phyloP scores from a whole-genome alignment of 441 rosid species.

The Erysimum cheiri region DNA sequence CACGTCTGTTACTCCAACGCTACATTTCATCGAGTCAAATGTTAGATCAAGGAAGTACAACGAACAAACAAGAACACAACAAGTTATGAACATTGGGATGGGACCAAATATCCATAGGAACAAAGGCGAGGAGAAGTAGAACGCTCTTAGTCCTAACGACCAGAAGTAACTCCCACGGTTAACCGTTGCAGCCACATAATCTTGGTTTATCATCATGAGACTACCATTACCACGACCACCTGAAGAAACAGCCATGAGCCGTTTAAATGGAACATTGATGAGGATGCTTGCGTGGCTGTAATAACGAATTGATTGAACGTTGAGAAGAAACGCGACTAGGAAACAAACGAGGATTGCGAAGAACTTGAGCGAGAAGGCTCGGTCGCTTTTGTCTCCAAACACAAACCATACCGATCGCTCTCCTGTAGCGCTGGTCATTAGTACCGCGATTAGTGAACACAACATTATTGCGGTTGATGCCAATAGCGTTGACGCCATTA shows the following conservation, averaged over 20 bases:
- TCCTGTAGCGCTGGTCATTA: slow-evolving; percentile 57
- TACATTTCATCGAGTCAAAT: slow-evolving; percentile 46
- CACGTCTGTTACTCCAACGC: slow-evolving; percentile 43
- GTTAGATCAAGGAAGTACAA: slow-evolving; percentile 73
- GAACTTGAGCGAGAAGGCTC: slow-evolving; percentile 67
- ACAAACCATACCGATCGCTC: slow-evolving; percentile 52
- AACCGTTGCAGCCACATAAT: slow-evolving; percentile 70
- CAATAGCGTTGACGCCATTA: slow-evolving; percentile 91
- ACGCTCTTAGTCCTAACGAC: slow-evolving; percentile 87
- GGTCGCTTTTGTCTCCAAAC: slow-evolving; percentile 66
- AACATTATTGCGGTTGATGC: slow-evolving; percentile 90
- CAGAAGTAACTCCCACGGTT: slow-evolving; percentile 87
- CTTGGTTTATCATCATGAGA: slow-evolving; percentile 54
- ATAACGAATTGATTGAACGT: slow-evolving; percentile 83
- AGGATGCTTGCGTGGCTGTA: slow-evolving; percentile 92
- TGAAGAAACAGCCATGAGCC: slow-evolving; percentile 40
- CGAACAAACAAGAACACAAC: slow-evolving; percentile 60
- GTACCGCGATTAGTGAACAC: slow-evolving; percentile 76
- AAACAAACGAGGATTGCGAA: slow-evolving; percentile 80
- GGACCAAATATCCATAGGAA: slow-evolving; percentile 96
- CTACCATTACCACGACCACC: slow-evolving; percentile 44
- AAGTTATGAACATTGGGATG: slow-evolving; percentile 72
- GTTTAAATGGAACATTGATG: slow-evolving; percentile 81
- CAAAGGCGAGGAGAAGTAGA: slow-evolving; percentile 86
- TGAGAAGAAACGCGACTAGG: slow-evolving; percentile 74